Conservation (phyloP, 108 stramenopile genomes). For the Cyclotella baltica region DNA sequence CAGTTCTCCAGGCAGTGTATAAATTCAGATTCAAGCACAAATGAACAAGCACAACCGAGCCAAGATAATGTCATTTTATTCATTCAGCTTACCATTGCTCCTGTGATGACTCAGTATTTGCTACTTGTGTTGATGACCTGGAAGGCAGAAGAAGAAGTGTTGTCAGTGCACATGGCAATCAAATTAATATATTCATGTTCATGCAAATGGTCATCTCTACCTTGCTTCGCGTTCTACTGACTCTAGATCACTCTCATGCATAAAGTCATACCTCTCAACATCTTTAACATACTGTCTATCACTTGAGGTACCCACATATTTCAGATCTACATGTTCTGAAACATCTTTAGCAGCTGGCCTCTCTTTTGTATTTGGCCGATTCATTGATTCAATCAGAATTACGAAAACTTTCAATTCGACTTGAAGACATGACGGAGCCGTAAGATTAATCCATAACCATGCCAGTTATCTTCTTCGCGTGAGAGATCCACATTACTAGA, state of each 20-base stretch:
- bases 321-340: slow-evolving; percentile 39
- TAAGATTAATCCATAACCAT: slow-evolving; percentile 62
- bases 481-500: slow-evolving; percentile 57
- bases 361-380: slow-evolving; percentile 43
- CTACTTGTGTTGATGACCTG: slow-evolving; percentile 30
- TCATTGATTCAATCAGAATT: slow-evolving; percentile 64
- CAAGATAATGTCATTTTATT: too few relatives aligned
- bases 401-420: slow-evolving; percentile 55
- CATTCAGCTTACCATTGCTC: slow-evolving; percentile 5
- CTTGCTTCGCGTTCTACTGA: slow-evolving; percentile 49
- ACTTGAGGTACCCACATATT: slow-evolving; percentile 50
- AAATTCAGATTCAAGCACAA: too few relatives aligned
- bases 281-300: slow-evolving; percentile 78
- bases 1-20: too few relatives aligned
- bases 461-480: slow-evolving; percentile 77
- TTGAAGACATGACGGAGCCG: slow-evolving; percentile 57
- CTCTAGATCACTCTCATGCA: slow-evolving; percentile 51
- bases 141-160: background rate
- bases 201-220: slow-evolving; percentile 25
- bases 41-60: too few relatives aligned
- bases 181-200: too few relatives aligned
- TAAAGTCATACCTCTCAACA: slow-evolving; percentile 64
- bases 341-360: slow-evolving; percentile 77
- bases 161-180: background rate
- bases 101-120: slow-evolving; percentile 16